Evolutionary conservation across 345 rosid genomes (phyloP), one percentile per base, ranked within the genome.

Genomic region (Triadica sebifera): DNA sequence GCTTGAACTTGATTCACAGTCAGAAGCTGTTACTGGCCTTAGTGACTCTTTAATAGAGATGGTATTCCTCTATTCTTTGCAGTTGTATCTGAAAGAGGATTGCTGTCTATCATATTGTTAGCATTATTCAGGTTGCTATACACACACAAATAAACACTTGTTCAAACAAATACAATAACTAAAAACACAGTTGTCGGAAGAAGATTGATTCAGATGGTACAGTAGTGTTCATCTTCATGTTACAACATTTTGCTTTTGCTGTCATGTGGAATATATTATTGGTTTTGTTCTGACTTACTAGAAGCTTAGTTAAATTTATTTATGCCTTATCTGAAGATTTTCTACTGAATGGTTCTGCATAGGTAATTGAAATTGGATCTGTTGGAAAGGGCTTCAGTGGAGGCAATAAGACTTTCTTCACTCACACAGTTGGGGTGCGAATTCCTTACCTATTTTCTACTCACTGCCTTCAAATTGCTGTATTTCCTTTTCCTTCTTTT

Each of bases 341-440:
- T 74, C 43, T 66, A 73, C 61, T n/a, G n/a, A n/a, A n/a, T n/a
- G n/a, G n/a, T n/a, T 39, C 67, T 80, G 55, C 39, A 24, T 76
- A 95, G 99, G 98, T 95, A 74, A 71, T 95, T 62, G 99, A 95
- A 86, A 85, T 95, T 81, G 99, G 99, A 82, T 93, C 97, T 6
- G 93, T 90, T 79, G 99, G 99, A 49, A 91, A 86, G 78, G 86
- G 89, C 70, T 78, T 75, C 65, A 83, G 57, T 69, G 85, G 84
- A 81, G 90, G 87, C 73, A 81, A 79, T 29, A 77, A 85, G 74
- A 91, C 89, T 72, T 87, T 93, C 81, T 91, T 81, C 61, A 83
- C 91, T 75, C 99, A 93, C 75, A 78, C 89, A 78, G 72, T 91
- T 19, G 87, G 86, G 83, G 93, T 90, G 75, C 75, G 85, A 77